Evolutionary conservation across 805 yeast species (phyloP).

Genomic region (Cyberlindnera veronae): DNA sequence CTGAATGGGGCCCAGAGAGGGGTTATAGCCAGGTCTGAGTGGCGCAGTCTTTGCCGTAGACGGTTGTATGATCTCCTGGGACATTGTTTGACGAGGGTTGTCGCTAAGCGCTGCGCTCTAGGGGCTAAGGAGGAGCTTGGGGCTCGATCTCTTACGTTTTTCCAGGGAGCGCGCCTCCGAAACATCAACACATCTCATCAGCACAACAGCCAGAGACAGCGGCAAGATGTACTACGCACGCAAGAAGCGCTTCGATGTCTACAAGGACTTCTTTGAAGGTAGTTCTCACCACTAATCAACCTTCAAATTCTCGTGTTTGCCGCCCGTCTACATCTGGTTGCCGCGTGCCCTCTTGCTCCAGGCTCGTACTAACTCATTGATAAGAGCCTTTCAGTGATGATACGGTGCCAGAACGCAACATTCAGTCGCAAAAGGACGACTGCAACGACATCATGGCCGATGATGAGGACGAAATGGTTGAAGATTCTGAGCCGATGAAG

Average conservation of each 20-base stretch:
- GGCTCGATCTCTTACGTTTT: no score
- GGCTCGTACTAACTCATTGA: background rate
- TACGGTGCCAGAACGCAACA: background rate
- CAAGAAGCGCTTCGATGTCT: slow-evolving; percentile 23
- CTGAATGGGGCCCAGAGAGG: slow-evolving; percentile 29
- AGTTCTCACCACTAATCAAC: slow-evolving; percentile 1
- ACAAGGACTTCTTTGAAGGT: slow-evolving; percentile 24
- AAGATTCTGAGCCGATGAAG: slow-evolving; percentile 5
- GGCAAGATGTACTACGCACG: slow-evolving; percentile 19
- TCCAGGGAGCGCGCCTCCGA: background rate
- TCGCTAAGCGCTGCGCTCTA: no score
- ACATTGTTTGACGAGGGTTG: slow-evolving; percentile 6
- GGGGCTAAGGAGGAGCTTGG: no score
- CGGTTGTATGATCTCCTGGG: slow-evolving; percentile 23
- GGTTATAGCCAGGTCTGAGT: slow-evolving; percentile 26
- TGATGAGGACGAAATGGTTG: background rate
- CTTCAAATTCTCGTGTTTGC: background rate
- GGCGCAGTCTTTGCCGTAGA: slow-evolving; percentile 20
- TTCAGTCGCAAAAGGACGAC: background rate
- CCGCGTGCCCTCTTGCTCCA: background rate
- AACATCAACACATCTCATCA: background rate
- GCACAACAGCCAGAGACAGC: slow-evolving; percentile 1
- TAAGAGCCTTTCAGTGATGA: slow-evolving; percentile 4
- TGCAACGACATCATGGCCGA: background rate
- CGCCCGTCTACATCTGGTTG: background rate